Conservation (phyloP, 1,284 basidiomycete species). For the Trametes polyzona region DNA sequence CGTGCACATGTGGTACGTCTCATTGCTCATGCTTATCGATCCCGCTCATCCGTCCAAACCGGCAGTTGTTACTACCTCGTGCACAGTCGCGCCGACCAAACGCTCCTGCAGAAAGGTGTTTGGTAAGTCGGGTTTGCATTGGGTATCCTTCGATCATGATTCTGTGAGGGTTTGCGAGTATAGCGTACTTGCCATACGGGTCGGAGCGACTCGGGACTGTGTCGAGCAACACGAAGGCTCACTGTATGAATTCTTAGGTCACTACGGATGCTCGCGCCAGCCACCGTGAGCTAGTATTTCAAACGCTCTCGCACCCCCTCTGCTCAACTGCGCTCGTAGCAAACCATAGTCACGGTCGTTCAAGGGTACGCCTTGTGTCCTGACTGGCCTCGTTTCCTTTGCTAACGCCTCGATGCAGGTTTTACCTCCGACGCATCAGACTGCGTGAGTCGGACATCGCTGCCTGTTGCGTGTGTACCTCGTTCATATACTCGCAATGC, state of each 20-base stretch:
- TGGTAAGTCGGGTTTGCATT: background rate
- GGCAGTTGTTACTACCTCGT: conserved; percentile 1
- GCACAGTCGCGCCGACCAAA: no score
- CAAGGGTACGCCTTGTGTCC: background rate
- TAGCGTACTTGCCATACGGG: no score
- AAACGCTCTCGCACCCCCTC: background rate
- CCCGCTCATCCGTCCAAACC: background rate
- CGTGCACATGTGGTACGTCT: background rate
- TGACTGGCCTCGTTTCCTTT: background rate
- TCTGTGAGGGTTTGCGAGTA: no score
- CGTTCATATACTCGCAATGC: no score
- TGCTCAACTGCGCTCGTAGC: background rate
- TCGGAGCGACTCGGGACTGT: no score
- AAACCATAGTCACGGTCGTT: background rate
- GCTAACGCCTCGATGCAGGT: background rate
- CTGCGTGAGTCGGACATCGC: background rate
- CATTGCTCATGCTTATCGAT: no score
- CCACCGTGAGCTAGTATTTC: background rate
- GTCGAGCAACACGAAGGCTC: no score
- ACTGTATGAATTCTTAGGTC: background rate
- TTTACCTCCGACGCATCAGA: background rate
- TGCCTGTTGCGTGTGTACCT: no score
- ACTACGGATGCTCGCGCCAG: background rate
- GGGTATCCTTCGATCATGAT: background rate
- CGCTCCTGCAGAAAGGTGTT: background rate